phyloP scores from a whole-genome alignment of 2,329 filamentous ascomycete species.

The Fusarium pseudograminearum region DNA sequence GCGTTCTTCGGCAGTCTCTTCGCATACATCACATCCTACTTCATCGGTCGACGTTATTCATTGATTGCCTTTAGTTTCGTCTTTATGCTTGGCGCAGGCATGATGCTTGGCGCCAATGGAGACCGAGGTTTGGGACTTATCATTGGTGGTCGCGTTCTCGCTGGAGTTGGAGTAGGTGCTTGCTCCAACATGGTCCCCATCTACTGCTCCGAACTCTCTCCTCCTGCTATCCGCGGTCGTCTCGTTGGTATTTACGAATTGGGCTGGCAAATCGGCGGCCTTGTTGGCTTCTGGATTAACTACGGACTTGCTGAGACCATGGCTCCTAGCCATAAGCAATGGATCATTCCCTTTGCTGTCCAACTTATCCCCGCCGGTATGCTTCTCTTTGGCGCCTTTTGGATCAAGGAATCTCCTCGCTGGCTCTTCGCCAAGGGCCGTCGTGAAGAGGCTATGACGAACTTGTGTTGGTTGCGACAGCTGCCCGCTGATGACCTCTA shows the following conservation, averaged over 20 bases:
- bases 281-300: constrained; percentile 75
- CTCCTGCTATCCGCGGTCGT: constrained; percentile 72
- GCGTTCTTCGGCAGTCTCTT: constrained; percentile 84
- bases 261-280: constrained; percentile 72
- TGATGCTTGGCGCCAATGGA: constrained; percentile 76
- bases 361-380: constrained; percentile 75
- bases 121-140: constrained; percentile 72
- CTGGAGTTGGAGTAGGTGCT: constrained; percentile 72
- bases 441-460: constrained; percentile 68
- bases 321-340: constrained; percentile 55
- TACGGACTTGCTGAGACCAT: constrained; percentile 68
- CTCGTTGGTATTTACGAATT: constrained; percentile 76
- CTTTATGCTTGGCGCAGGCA: constrained; percentile 76
- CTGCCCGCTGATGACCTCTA: constrained; percentile 69
- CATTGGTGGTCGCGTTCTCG: constrained; percentile 71
- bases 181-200: constrained; percentile 72
- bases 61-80: constrained; percentile 70
- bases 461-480: constrained; percentile 74
- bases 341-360: constrained; percentile 73
- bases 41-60: constrained; percentile 73
- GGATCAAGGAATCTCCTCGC: constrained; percentile 74
- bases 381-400: constrained; percentile 68
- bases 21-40: constrained; percentile 75
- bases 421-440: constrained; percentile 75
- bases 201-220: constrained; percentile 70